These are phyloP conservation scores for Aphanoascus verrucosus DNA, from an alignment of 2,329 filamentous ascomycete species.

Conservation along the genomic window DNA sequence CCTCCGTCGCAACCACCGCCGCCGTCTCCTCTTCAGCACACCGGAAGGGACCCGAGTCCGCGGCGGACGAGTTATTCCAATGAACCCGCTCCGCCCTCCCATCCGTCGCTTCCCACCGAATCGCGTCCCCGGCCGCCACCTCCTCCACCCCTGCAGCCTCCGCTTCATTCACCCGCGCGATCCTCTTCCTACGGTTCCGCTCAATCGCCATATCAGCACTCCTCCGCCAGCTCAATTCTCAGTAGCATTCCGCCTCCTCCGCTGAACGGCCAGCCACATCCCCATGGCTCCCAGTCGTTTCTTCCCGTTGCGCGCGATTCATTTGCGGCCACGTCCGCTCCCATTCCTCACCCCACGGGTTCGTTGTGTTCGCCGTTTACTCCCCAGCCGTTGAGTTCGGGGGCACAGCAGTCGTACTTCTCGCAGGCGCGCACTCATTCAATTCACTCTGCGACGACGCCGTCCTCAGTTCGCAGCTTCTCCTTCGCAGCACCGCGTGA, in stretches of 20 bases:
- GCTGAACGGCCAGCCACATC: conserved; percentile 11
- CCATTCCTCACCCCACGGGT: conserved; percentile 19
- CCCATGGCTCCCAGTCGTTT: conserved; percentile 16
- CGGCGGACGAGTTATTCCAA: conserved; percentile 7
- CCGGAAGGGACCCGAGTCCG: neutral
- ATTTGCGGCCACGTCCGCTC: conserved; percentile 21
- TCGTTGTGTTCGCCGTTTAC: conserved; percentile 32
- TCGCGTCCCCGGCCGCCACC: conserved; percentile 23
- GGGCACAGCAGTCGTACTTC: conserved; percentile 29
- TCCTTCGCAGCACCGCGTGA: conserved; percentile 13
- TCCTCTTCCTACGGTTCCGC: conserved; percentile 31
- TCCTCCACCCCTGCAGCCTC: conserved; percentile 37
- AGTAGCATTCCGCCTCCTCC: conserved; percentile 23
- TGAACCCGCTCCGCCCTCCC: neutral
- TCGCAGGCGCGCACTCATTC: conserved; percentile 20
- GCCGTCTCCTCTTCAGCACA: conserved; percentile 4
- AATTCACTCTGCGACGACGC: conserved; percentile 14
- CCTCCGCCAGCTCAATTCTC: conserved; percentile 23
- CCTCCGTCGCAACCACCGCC: conserved; percentile 3
- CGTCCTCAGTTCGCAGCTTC: conserved; percentile 14
- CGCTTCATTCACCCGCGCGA: conserved; percentile 36
- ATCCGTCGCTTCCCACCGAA: conserved; percentile 3
- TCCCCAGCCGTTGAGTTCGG: conserved; percentile 28
- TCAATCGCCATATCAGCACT: conserved; percentile 34
- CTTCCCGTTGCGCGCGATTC: conserved; percentile 27